Base-by-base conservation (phyloP, 225 moss, liverwort and hornwort genomes). In the Bryoerythrophyllum caledonicum region DNA sequence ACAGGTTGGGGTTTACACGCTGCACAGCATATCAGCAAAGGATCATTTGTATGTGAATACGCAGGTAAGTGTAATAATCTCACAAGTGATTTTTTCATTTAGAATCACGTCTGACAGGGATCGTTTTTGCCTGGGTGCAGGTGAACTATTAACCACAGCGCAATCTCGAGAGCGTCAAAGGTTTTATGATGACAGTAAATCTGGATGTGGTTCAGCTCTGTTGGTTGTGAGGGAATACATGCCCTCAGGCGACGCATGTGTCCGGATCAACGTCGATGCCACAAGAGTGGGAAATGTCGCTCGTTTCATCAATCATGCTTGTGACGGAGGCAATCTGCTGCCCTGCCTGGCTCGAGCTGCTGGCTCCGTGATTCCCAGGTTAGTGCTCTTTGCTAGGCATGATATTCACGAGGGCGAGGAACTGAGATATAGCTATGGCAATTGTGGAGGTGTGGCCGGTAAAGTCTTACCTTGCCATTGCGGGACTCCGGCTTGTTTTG, bases 241-340 rank as follows among this genome's bases (percentile, higher is more conserved):
- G 79, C 96, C 96, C 41, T 91, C 94, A 6, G 86, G 94, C 28
- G 74, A 73, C 37, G 81, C 84, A 0, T 91, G 92, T 53, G 78
- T 94, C 17, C 88, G 92, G 55, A 79, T 92, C 59, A 96, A 96
- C 70, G 84, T 96, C 77, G 96, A 96, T 78, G 96, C 90, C 24
- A 94, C 92, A 1, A 82, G 65, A 76, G 75, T 91, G 32, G 96
- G 96, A 30, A 96, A 94, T 67, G 91, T 94, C 25, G 87, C 94
- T 32, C 94, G 96, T 44, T 96, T 96, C 52, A 90, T 94, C 63
- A 96, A 93, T 76, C 96, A 96, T 81, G 90, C 94, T 52, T 96
- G 96, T 62, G 92, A 96, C 67, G 92, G 92, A 16, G 96, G 94
- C 54, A 96, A 94, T 65, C 73, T 96, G 80, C 66, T 91, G 34